Percentiles rank a stretch among this genome's conserved stretches.
These are phyloP conservation scores for Acrocalymma vagum DNA, from an alignment of 2,329 filamentous ascomycete genomes.

Conservation along the genomic window DNA sequence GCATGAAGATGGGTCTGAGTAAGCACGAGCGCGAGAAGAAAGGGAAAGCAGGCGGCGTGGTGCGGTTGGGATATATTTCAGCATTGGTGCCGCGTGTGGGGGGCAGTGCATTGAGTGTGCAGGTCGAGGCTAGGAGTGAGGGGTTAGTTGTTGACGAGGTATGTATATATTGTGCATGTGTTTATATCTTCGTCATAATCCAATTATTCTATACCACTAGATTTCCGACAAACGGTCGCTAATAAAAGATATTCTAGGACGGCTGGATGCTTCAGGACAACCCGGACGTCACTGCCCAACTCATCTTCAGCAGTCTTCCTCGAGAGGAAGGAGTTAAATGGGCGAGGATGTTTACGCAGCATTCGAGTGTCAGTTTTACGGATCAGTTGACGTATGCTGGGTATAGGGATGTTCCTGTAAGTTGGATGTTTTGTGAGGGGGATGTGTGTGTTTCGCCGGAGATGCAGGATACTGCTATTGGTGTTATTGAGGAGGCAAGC, in stretches of 20 bases:
- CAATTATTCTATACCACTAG: too few species aligned
- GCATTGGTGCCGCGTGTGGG: conserved; percentile 25
- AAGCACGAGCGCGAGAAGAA: conserved; percentile 31
- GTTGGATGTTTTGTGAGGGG: conserved; percentile 50
- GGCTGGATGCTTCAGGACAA: conserved; percentile 24
- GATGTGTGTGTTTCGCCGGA: conserved; percentile 44
- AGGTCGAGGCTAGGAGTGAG: too few species aligned
- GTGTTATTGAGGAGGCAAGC: conserved; percentile 45
- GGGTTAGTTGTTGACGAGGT: conserved; percentile 19
- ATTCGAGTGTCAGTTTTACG: conserved; percentile 46
- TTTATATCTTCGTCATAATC: too few species aligned
- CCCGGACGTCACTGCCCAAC: conserved; percentile 6
- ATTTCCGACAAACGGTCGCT: too few species aligned
- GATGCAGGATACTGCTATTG: conserved; percentile 43
- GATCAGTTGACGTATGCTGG: conserved; percentile 48
- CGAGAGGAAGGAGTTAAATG: conserved; percentile 18
- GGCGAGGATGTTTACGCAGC: conserved; percentile 28
- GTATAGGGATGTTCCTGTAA: conserved; percentile 52
- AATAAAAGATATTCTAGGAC: conserved; percentile 15
- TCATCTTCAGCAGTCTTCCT: conserved; percentile 27
- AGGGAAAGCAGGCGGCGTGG: conserved; percentile 42
- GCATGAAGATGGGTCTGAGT: conserved; percentile 34
- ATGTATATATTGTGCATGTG: too few species aligned
- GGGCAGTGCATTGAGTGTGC: too few species aligned
- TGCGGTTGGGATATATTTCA: conserved; percentile 30